Evolutionary conservation across 2,329 filamentous ascomycete species (phyloP), one percentile per base, ranked within the genome.

Genomic region (Alternaria angustiovoidea): DNA sequence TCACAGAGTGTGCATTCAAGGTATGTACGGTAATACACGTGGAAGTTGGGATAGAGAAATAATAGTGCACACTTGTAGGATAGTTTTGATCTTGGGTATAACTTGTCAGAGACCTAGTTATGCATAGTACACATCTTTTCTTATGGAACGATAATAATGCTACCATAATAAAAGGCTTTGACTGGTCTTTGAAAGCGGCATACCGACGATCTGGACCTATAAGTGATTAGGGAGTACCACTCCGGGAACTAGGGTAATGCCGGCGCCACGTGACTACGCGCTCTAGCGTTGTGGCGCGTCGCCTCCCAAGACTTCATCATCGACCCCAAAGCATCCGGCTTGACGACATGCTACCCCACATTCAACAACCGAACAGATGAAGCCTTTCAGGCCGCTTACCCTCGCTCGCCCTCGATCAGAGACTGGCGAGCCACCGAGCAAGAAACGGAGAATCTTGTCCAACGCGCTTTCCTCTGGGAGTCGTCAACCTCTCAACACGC

Each of bases 371-470:
- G 64, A 68, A 62, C 57, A 68, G 41, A 64, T 72, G 61, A 79
- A 77, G 55, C 76, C 77, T 12, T 79, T 79, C 51, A 68, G 70
- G 36, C 70, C 75, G 43, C 76, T 76, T 3, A 68, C 72, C 3
- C 72, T 79, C 41, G 69, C 71, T 8, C 70, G 73, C 39, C 65
- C 72, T 22, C 64, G 61, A 16, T 46, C 64, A 5, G 57, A 61
- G 28, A 61, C 57, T 52, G 54, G 63, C 46, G 67, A 73, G 55
- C 80, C 79, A 48, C 78, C 79, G n/a, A 61, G 67, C 12, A 82
- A 82, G 70, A 81, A 78, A 65, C 75, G 79, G 44, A 76, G 80
- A 48, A 75, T 79, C 34, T 80, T 76, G 42, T 65, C 64, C 47
- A 71, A 79, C 41, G 44, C 71, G 69, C 39, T 69, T 2, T 58